phyloP scores from a whole-genome alignment of 805 yeast genomes.

The Saccharomyces jurei region DNA sequence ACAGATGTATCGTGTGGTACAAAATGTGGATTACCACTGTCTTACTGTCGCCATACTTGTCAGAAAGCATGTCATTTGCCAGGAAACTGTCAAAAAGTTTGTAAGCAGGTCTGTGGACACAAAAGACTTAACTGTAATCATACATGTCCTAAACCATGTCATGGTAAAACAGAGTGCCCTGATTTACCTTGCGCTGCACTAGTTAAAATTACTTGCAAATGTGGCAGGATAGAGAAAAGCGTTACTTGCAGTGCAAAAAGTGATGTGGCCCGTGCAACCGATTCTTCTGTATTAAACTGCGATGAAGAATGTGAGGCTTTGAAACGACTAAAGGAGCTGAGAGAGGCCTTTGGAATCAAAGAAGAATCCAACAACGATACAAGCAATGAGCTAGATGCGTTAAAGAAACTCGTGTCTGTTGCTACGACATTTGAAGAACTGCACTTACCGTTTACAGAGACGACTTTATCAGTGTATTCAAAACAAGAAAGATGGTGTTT shows the following conservation, averaged over 20 bases:
- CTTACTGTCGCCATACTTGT: constrained; percentile 47
- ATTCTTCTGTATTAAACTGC: constrained; percentile 45
- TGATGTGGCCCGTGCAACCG: constrained; percentile 24
- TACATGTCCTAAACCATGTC: constrained; percentile 56
- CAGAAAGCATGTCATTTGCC: constrained; percentile 45
- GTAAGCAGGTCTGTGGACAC: constrained; percentile 53
- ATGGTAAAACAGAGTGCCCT: constrained; percentile 46
- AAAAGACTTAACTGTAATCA: constrained; percentile 57
- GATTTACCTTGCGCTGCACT: constrained; percentile 46
- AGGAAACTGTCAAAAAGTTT: constrained; percentile 52
- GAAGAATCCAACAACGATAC: constrained; percentile 3
- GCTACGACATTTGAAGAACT: constrained; percentile 25
- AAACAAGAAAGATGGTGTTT: constrained; percentile 64
- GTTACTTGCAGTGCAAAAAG: constrained; percentile 53
- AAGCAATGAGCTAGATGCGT: constrained; percentile 8
- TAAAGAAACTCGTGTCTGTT: constrained; percentile 15
- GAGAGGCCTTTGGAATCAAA: constrained; percentile 48
- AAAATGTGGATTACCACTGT: constrained; percentile 45
- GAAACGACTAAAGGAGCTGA: constrained; percentile 52
- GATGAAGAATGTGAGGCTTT: constrained; percentile 59
- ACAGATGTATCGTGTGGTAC: constrained; percentile 60
- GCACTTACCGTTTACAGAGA: constrained; percentile 37
- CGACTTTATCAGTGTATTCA: constrained; percentile 39
- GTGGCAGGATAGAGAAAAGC: constrained; percentile 47
- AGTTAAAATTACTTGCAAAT: constrained; percentile 49